Evolutionary conservation across 139 green algal species (phyloP).

Genomic region (Yamagishiella unicocca): DNA sequence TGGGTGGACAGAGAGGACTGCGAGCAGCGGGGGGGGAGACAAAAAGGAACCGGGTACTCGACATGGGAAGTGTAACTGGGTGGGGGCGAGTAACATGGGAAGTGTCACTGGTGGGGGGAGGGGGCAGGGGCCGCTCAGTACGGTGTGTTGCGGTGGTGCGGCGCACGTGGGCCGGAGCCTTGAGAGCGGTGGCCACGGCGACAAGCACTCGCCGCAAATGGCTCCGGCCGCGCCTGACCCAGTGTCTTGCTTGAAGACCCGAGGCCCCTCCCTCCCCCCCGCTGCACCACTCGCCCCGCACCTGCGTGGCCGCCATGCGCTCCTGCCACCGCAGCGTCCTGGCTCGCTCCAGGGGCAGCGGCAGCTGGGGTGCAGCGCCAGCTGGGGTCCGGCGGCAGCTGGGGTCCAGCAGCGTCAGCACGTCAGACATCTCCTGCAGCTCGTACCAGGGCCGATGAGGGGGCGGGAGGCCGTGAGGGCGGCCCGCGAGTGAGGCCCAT

Average conservation of each 20-base stretch:
- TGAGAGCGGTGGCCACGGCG: too few relatives aligned
- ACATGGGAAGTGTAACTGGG: too few relatives aligned
- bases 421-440: conserved; percentile 58
- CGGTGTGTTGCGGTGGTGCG: too few relatives aligned
- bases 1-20: conserved; percentile 65
- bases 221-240: too few relatives aligned
- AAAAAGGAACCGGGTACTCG: too few relatives aligned
- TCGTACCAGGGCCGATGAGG: background rate
- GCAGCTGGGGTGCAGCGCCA: conserved; percentile 6
- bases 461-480: background rate
- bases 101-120: too few relatives aligned
- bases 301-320: conserved; percentile 80
- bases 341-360: conserved; percentile 12
- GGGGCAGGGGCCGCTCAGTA: too few relatives aligned
- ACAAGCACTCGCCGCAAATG: too few relatives aligned
- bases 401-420: conserved; percentile 41
- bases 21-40: background rate
- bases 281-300: background rate
- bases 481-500: background rate
- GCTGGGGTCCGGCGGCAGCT: conserved; percentile 26
- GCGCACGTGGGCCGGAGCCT: too few relatives aligned
- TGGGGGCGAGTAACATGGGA: too few relatives aligned
- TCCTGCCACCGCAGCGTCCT: conserved; percentile 78
- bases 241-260: too few relatives aligned
- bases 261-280: background rate